phyloP scores from a whole-genome alignment of 2,329 filamentous ascomycete genomes.

The Corinectria fuckeliana region DNA sequence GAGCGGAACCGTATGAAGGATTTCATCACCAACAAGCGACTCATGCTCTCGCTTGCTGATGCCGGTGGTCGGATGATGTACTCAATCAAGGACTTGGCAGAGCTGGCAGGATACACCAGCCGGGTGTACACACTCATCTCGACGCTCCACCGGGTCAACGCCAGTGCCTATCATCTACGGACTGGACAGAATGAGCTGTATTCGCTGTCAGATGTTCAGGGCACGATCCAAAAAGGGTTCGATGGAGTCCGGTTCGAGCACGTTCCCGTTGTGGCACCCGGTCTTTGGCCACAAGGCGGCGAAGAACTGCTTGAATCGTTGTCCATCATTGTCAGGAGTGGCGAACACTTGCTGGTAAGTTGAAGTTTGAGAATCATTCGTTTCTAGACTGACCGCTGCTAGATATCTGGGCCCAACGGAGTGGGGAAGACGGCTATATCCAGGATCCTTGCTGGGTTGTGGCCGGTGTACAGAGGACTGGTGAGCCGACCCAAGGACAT shows the following conservation, averaged over 20 bases:
- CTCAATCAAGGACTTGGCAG: conserved; percentile 96
- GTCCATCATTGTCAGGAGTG: conserved; percentile 86
- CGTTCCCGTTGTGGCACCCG: conserved; percentile 89
- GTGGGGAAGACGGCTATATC: conserved; percentile 91
- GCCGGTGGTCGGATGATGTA: conserved; percentile 99
- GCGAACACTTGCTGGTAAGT: conserved; percentile 82
- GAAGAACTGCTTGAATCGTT: conserved; percentile 90
- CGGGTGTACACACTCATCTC: conserved; percentile 95
- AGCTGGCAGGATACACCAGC: conserved; percentile 94
- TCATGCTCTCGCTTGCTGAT: conserved; percentile 97
- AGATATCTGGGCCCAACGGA: conserved; percentile 92
- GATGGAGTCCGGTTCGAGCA: conserved; percentile 93
- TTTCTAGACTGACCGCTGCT: conserved; percentile 21
- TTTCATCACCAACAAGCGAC: conserved; percentile 97
- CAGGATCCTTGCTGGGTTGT: conserved; percentile 87
- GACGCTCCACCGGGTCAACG: conserved; percentile 91
- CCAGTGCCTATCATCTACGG: conserved; percentile 80
- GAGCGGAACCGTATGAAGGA: conserved; percentile 94
- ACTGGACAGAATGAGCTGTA: conserved; percentile 77
- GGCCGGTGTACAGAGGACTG: conserved; percentile 94
- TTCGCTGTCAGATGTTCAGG: conserved; percentile 89
- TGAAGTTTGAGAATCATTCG: neutral
- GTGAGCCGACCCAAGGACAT: conserved; percentile 83
- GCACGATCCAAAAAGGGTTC: conserved; percentile 92
- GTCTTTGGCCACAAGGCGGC: conserved; percentile 86